Conservation (phyloP, 768 basidiomycete genomes). For the Collybia sordida region DNA sequence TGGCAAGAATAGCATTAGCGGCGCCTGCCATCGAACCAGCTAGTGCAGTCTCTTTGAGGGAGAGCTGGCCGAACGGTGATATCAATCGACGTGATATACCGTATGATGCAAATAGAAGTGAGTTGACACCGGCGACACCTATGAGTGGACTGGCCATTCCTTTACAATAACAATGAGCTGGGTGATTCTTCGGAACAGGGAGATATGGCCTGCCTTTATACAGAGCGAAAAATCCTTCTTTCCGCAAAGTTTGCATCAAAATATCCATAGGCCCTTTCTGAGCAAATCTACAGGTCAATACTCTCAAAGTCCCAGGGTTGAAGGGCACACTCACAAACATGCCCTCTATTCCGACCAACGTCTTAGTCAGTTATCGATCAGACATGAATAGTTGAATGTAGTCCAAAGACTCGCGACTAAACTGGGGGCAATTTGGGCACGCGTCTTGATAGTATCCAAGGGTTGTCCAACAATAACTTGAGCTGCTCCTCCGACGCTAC, state of each 20-base stretch:
- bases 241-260: constrained; percentile 70
- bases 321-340: constrained; percentile 72
- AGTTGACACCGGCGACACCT: constrained; percentile 95
- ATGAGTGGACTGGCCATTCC: constrained; percentile 90
- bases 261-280: constrained; percentile 97
- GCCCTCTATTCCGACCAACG: constrained; percentile 48
- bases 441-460: constrained; percentile 84
- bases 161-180: constrained; percentile 20
- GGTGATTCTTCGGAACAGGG: background rate
- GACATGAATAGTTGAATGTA: background rate
- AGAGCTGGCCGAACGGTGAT: constrained; percentile 85
- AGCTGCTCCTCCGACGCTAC: constrained; percentile 89
- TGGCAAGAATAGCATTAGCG: constrained; percentile 85
- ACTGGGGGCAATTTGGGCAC: constrained; percentile 88
- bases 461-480: constrained; percentile 96
- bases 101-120: constrained; percentile 90
- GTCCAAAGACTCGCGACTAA: constrained; percentile 19
- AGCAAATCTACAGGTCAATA: background rate
- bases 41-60: constrained; percentile 73
- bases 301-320: background rate
- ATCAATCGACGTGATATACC: constrained; percentile 77
- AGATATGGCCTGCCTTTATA: constrained; percentile 74
- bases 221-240: constrained; percentile 91
- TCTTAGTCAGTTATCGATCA: constrained; percentile 2
- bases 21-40: constrained; percentile 95